These are phyloP conservation scores for Linnemannia hyalina DNA, from an alignment of 192 early-diverging fungal species.

Conservation along the genomic window DNA sequence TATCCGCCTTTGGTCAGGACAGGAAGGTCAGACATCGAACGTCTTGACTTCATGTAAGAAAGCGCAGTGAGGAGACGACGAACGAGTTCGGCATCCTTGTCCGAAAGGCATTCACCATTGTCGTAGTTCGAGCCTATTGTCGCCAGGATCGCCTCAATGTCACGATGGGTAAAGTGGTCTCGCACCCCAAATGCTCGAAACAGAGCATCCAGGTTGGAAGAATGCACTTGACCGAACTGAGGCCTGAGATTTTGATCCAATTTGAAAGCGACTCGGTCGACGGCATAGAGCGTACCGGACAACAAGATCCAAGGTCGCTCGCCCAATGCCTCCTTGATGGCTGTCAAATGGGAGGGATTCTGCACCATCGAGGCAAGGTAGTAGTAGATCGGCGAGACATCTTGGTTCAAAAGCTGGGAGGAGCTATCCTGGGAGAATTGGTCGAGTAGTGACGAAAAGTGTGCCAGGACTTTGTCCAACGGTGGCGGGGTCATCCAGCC, in stretches of 20 bases:
- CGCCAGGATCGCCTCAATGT: not conserved
- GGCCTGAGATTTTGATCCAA: not conserved
- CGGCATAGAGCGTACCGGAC: not conserved
- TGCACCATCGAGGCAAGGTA: not conserved
- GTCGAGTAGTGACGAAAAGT: slow-evolving; percentile 3
- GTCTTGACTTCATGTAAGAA: not conserved
- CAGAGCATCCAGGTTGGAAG: not conserved
- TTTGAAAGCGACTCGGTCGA: slow-evolving; percentile 11
- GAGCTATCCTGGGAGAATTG: not conserved
- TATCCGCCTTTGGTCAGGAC: not conserved
- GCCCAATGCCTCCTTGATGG: not conserved
- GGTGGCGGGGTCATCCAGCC: slow-evolving; percentile 26
- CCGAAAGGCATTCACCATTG: not conserved
- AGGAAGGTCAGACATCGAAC: not conserved
- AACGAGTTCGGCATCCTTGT: not conserved
- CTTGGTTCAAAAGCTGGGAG: not conserved
- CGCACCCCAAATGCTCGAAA: slow-evolving; percentile 8
- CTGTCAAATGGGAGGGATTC: not conserved
- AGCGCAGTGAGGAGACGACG: not conserved
- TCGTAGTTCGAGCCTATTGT: not conserved
- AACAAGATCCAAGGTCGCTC: not conserved
- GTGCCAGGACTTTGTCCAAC: slow-evolving; percentile 19
- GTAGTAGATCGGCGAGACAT: not conserved
- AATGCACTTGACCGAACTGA: not conserved
- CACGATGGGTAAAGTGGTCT: not conserved